Conservation (phyloP, 768 basidiomycete species). For the Cubamyces lactineus region DNA sequence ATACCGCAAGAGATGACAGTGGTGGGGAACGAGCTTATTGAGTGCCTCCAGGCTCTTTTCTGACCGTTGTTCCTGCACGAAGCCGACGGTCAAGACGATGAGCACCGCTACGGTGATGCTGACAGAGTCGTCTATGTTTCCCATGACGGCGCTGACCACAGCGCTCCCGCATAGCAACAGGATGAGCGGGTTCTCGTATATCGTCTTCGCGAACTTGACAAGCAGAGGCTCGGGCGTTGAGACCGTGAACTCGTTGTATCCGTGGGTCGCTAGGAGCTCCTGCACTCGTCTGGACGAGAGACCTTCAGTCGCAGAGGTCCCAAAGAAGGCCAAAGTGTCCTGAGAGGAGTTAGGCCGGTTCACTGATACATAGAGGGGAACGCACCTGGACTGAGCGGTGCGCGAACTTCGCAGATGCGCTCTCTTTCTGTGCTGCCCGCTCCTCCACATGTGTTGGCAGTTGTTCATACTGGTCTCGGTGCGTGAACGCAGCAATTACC, state of each 20-base stretch:
- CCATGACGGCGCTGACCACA: slow-evolving; percentile 86
- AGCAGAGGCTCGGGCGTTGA: slow-evolving; percentile 76
- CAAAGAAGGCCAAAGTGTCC: slow-evolving; percentile 77
- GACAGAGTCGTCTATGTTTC: slow-evolving; percentile 93
- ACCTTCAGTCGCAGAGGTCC: slow-evolving; percentile 63
- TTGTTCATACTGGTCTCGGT: slow-evolving; percentile 29
- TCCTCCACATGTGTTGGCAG: slow-evolving; percentile 34
- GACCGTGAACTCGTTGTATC: slow-evolving; percentile 95
- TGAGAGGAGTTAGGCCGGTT: slow-evolving; percentile 34
- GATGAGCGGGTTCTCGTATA: slow-evolving; percentile 94
- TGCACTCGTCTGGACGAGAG: slow-evolving; percentile 66
- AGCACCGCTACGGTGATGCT: slow-evolving; percentile 91
- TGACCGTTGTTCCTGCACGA: slow-evolving; percentile 93
- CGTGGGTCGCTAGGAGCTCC: slow-evolving; percentile 65
- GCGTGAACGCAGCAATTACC: slow-evolving; percentile 20
- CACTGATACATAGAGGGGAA: slow-evolving; percentile 12
- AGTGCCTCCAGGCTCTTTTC: slow-evolving; percentile 94
- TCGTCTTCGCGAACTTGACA: slow-evolving; percentile 91
- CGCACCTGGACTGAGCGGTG: slow-evolving; percentile 67
- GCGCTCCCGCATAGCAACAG: slow-evolving; percentile 90
- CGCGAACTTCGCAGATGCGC: slow-evolving; percentile 70
- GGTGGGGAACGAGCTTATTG: slow-evolving; percentile 96
- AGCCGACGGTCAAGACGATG: slow-evolving; percentile 94
- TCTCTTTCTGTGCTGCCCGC: slow-evolving; percentile 39
- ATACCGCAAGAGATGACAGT: slow-evolving; percentile 85